Percentiles rank a stretch among this genome's conserved stretches.
phyloP scores from a whole-genome alignment of 441 rosid genomes.

The Aquilaria agallochum region DNA sequence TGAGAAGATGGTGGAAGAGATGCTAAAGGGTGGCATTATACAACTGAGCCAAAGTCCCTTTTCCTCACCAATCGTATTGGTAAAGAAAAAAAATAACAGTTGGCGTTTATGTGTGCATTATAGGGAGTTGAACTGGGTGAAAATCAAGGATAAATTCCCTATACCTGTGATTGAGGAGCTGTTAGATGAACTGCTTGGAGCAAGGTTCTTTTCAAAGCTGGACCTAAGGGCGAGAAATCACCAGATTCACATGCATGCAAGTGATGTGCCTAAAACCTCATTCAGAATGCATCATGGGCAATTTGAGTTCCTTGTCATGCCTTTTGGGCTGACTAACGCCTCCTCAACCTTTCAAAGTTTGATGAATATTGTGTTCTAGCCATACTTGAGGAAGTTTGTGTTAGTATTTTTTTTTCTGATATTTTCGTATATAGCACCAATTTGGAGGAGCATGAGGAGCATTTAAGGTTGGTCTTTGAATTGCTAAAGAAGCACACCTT shows the following conservation, averaged over 20 bases:
- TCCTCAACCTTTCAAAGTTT: neutral
- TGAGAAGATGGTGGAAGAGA: too few species aligned
- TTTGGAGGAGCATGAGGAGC: neutral
- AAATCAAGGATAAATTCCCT: neutral
- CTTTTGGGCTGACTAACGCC: neutral
- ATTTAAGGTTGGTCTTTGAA: neutral
- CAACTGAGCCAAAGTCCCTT: too few species aligned
- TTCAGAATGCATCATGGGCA: neutral
- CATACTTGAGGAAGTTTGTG: neutral
- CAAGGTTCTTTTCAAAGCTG: neutral
- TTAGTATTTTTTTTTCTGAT: neutral
- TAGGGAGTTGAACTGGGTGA: too few species aligned
- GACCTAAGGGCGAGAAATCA: neutral
- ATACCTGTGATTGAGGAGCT: neutral
- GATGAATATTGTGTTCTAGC: neutral
- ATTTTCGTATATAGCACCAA: neutral
- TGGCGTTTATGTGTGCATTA: too few species aligned
- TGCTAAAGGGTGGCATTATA: too few species aligned
- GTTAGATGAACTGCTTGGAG: neutral
- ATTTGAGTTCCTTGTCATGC: neutral
- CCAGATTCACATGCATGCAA: neutral
- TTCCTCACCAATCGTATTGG: too few species aligned
- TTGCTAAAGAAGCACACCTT: neutral
- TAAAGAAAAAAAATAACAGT: too few species aligned
- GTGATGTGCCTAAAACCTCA: neutral